Evolutionary conservation across 768 basidiomycete species (phyloP), one percentile per base, ranked within the genome.

Genomic region (Mycena amicta): DNA sequence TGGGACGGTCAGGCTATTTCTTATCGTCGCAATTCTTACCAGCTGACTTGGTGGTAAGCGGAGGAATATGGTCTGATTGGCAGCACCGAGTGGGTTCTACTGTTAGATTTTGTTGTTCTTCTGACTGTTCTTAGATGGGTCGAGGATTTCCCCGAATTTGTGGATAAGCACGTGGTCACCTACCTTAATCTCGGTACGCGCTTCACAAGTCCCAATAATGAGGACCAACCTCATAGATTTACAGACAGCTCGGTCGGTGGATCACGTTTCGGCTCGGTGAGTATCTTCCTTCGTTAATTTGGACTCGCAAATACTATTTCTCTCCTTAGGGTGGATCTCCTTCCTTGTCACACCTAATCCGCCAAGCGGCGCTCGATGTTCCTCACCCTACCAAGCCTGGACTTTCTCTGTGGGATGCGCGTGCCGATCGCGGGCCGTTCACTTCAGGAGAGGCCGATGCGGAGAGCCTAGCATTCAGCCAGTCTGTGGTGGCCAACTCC

Each of bases 111-210:
- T 2, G 6, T 18, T 13, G 8, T 18, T 2, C 16, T 4, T 50
- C 50, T 56, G 8, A 56, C 29, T 15, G 6, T 18, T 31, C 3
- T 22, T 33, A 62, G 60, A 72, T 96, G 89, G 83, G 93, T 87
- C 2, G 96, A 98, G 71, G 96, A 98, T 68, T 98, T 96, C 67
- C 68, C 85, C 0, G 79, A 83, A 16, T 96, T 90, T 86, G 84
- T 98, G 37, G 79, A 83, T 39, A 77, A 88, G 30, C 83, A 95
- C 60, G 90, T 88, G 43, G 93, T 92, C 16, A 82, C 91, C 15
- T 98, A 98, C 68, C 74, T 97, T 56, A 97, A 97, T 68, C 79
- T 95, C 25, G 85, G 64, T 59, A 39, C n/a, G 47, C n/a, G 6
- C n/a, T 66, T n/a, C 20, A 43, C 47, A 22, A 22, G 4, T 55